Evolutionary conservation across 2,329 filamentous ascomycete genomes (phyloP), one percentile per base, ranked within the genome.

Genomic region (Parastagonospora nodorum): DNA sequence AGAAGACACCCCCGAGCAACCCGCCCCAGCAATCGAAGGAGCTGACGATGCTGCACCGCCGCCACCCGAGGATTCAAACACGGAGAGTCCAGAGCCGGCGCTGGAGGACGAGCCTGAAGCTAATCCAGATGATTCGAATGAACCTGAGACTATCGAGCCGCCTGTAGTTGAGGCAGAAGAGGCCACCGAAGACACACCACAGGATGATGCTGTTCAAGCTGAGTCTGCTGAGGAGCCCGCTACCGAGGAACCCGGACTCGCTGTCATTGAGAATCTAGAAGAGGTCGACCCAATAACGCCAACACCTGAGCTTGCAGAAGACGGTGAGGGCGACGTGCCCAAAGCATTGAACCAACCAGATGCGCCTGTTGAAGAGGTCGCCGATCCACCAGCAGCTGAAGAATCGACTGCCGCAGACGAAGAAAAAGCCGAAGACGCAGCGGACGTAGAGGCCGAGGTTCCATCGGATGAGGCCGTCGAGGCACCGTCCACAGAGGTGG

Each of bases 221-320:
- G 45, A 28, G 27, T 19, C 31, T 19, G 4, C 15, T 27, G 19
- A 45, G 11, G 55, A 57, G 37, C 16, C 39, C 11, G n/a, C n/a
- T 16, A 14, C 40, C 1, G 40, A 42, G 7, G 40, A 3, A 29
- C 27, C 29, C n/a, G 33, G 11, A 9, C 10, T 9, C 12, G 30
- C 9, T 10, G 12, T 31, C 7, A 14, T 37, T 7, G 44, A 57
- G 2, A 51, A 32, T 9, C 32, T 55, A 30, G 51, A 57, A 16
- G 55, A 57, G n/a, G 50, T 57, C 10, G 44, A 57, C 29, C 55
- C 55, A 16, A 50, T 14, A 7, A 54, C 55, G 9, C 51, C 51
- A 14, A 31, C 15, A 19, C 29, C 29, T 27, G 41, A 43, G n/a
- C 5, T 5, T 12, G 28, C 24, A 11, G 40, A 43, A 31, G 40